Evolutionary conservation across 805 yeast species (phyloP), one percentile per base, ranked within the genome.

Genomic region (Nakazawaea anatomiae): DNA sequence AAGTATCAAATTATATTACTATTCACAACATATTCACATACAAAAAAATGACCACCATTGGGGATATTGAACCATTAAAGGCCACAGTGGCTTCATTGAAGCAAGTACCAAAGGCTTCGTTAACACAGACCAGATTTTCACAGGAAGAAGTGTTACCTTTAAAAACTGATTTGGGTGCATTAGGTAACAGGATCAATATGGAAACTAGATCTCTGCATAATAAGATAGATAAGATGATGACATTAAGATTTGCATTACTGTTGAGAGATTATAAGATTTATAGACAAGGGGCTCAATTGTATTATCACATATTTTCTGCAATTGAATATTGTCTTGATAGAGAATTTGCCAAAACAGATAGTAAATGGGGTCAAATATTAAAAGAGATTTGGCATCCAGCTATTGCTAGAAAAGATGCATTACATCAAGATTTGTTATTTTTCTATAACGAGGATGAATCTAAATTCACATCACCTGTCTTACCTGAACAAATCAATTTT

Each of bases 91-190:
- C 27, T 8, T 32, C 38, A 10, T 42, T 42, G 40, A 34, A 25
- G 30, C 47, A 34, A 5, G 12, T 35, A 27, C 31, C 30, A 44
- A 35, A 36, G 42, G 34, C 27, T 29, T 25, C 45, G 2, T 18
- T 18, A 42, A 42, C 42, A 29, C 40, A 30, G n/a, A 42, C 51
- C 35, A 55, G 42, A 36, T 48, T 56, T 36, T 27, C 57, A 6
- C 68, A 71, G 51, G 58, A 64, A n/a, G 87, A 83, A 61, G 77
- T 83, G 35, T 75, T 88, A 34, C 96, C 96, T 2, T 74, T 80
- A n/a, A 84, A 85, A 51, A 77, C 79, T n/a, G 96, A 88, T 62
- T 70, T 83, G 14, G 96, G 91, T 29, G 96, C 96, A 6, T 71
- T 88, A 48, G 96, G 83, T 44, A 89, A 89, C 73, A 73, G 96